Evolutionary conservation across 768 basidiomycete species (phyloP).

Genomic region (Udeniomyces megalosporus): DNA sequence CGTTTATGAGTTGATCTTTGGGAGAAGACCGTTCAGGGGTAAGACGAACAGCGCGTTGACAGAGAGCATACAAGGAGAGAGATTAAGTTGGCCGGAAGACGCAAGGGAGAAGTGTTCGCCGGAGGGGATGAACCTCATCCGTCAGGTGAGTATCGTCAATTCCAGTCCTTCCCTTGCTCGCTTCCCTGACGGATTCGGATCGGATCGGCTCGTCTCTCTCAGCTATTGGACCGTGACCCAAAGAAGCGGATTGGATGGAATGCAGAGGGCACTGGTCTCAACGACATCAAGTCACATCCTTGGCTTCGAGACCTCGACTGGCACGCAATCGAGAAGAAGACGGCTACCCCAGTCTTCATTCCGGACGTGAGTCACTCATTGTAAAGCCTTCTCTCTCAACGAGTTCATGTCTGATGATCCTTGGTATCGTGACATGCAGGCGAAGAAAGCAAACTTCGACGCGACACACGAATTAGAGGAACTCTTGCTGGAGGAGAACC

Average conservation of each 20-base stretch:
- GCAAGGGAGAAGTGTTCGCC: conserved; percentile 61
- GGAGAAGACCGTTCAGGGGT: conserved; percentile 80
- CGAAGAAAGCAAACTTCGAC: conserved; percentile 98
- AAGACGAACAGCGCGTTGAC: conserved; percentile 85
- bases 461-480: conserved; percentile 97
- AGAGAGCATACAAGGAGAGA: conserved; percentile 76
- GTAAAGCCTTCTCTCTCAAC: neutral
- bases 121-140: conserved; percentile 59
- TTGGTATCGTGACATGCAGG: conserved; percentile 45
- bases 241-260: conserved; percentile 66
- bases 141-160: conserved; percentile 44
- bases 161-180: neutral
- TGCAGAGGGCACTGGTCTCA: conserved; percentile 56
- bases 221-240: conserved; percentile 81
- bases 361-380: conserved; percentile 57
- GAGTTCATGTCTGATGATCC: neutral
- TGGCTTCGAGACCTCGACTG: conserved; percentile 79
- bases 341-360: conserved; percentile 59
- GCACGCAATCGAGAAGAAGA: conserved; percentile 51
- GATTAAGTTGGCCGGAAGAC: conserved; percentile 77
- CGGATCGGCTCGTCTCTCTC: neutral
- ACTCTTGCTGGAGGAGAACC: conserved; percentile 86
- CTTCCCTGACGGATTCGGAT: too few relatives aligned
- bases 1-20: conserved; percentile 81
- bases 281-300: conserved; percentile 59